phyloP scores from a whole-genome alignment of 306 rosid species.

The Phaseolus lunatus region DNA sequence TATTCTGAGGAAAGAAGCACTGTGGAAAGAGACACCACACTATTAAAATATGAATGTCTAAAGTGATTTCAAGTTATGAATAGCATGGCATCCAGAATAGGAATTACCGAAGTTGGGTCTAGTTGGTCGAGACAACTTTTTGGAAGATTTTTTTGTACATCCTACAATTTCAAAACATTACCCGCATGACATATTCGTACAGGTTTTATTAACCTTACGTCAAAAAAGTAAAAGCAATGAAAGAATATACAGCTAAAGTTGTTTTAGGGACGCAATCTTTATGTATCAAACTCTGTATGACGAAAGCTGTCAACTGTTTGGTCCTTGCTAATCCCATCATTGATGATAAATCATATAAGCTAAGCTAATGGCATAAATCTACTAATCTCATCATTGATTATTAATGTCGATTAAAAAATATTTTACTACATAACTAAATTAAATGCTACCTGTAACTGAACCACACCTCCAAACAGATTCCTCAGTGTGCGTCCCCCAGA shows the following conservation, averaged over 20 bases:
- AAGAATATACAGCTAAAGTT: constrained; percentile 29
- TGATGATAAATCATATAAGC: constrained; percentile 24
- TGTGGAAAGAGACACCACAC: constrained; percentile 43
- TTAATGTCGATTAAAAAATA: neutral
- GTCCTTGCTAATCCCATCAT: constrained; percentile 2
- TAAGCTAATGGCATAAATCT: neutral
- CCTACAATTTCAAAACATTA: constrained; percentile 57
- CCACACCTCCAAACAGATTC: constrained; percentile 77
- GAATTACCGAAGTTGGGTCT: constrained; percentile 80
- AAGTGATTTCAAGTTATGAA: constrained; percentile 16
- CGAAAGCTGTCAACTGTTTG: neutral
- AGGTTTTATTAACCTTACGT: constrained; percentile 32
- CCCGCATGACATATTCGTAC: constrained; percentile 2
- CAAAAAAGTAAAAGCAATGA: neutral
- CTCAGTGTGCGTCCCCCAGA: constrained; percentile 77
- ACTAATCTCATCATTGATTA: neutral
- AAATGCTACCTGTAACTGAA: constrained; percentile 74
- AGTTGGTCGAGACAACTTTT: constrained; percentile 58
- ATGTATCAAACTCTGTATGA: constrained; percentile 1
- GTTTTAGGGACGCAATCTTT: neutral
- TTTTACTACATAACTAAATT: neutral
- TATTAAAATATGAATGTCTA: constrained; percentile 28
- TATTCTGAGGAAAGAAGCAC: constrained; percentile 93
- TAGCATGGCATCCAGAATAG: constrained; percentile 37
- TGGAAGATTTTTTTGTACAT: constrained; percentile 74